Conservation (phyloP, 441 rosid species). For the Rhodomyrtus psidioides region DNA sequence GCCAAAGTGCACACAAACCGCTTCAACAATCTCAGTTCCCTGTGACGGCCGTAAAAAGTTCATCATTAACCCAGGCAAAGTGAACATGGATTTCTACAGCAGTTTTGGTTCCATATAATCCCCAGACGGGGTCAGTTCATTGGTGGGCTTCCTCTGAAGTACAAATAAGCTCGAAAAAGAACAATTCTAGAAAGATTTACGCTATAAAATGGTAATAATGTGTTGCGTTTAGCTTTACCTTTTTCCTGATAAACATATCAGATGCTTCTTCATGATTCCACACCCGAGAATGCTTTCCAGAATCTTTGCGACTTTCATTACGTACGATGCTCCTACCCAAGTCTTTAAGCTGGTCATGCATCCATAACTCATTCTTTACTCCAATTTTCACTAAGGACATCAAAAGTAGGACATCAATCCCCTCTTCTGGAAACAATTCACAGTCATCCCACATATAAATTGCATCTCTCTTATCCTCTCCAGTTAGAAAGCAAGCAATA, state of each 20-base stretch:
- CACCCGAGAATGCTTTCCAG: neutral
- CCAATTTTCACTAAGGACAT: no score
- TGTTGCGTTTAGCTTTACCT: neutral
- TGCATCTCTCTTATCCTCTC: neutral
- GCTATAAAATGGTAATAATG: neutral
- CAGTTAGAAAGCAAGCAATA: neutral
- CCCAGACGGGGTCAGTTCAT: neutral
- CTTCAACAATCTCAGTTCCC: no score
- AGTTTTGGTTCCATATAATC: neutral
- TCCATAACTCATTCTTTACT: fast-evolving
- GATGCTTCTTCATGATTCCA: fast-evolving
- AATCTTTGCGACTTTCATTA: neutral
- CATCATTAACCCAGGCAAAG: no score
- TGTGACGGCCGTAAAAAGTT: no score
- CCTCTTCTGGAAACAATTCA: neutral
- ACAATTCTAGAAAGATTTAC: neutral
- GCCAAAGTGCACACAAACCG: no score
- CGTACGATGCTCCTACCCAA: neutral
- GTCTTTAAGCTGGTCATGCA: neutral
- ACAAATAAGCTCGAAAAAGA: neutral
- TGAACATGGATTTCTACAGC: neutral
- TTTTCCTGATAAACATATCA: neutral
- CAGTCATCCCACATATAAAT: neutral
- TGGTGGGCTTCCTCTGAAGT: no score
- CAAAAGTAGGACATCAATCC: neutral